Base-by-base conservation (phyloP, 2,329 filamentous ascomycete genomes). In the Alternaria triticina region DNA sequence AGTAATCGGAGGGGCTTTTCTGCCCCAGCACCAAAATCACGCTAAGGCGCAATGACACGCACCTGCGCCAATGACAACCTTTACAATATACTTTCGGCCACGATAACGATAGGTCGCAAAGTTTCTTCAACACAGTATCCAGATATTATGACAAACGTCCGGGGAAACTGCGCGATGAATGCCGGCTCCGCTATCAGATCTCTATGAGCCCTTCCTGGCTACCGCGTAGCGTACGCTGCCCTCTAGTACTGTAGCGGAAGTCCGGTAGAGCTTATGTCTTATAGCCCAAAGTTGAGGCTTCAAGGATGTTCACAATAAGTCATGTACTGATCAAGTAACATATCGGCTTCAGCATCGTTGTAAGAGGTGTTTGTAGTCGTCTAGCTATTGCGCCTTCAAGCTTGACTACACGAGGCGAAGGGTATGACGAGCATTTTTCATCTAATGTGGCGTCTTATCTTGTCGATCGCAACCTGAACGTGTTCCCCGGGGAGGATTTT, bases 131-230 rank as follows among this genome's bases (percentile, higher is more conserved):
- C 28, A 23, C 13, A 23, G 36, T 30, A 40, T 22, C 49, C 49
- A 36, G 23, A 33, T 25, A 17, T 20, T 40, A 25, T 17, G 30
- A 52, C 49, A 52, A 52, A 52, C 28, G n/a, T 36, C 54, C 33
- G 54, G 43, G 54, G 54, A 33, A 25, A 27, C 44, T 20, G 17
- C 9, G 23, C 10, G 45, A 54, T 56, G 43, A 17, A 22, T 59
- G 49, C 33, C n/a, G 17, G 62, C 49, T 59, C 67, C 65, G 57
- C 65, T 60, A 59, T 54, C 50, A 28, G 20, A 52, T 43, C 50
- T 40, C 28, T 36, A 49, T 61, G 55, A 51, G 23, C 65, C 62
- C 60, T 62, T 58, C 15, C 33, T 40, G 33, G 33, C 36, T 40
- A 17, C 58, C 11, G 20, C n/a, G 15, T n/a, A 23, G 49, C 55